Evolutionary conservation across 208 protist species (phyloP).

Genomic region (Vickermania spadyakhi): DNA sequence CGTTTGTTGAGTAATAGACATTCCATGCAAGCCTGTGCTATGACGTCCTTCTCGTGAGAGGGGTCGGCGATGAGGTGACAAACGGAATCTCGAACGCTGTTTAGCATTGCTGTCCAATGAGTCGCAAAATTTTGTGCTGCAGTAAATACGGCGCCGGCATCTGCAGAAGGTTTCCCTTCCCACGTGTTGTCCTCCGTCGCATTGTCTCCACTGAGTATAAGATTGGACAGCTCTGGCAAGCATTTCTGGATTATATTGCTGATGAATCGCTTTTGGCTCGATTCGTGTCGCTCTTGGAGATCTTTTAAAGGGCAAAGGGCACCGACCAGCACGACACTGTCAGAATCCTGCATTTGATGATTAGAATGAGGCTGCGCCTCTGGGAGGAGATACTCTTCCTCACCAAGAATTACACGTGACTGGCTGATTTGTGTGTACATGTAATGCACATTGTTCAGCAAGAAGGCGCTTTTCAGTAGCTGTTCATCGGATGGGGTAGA

Average conservation of each 20-base stretch:
- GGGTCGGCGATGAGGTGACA: constrained; percentile 24
- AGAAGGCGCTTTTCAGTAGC: constrained; percentile 17
- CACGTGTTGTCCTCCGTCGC: too few species aligned
- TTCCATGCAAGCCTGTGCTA: constrained; percentile 75
- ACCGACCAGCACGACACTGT: too few species aligned
- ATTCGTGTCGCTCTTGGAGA: constrained; percentile 10
- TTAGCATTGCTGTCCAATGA: constrained; percentile 43
- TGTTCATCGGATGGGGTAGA: neutral
- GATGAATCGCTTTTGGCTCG: constrained; percentile 24
- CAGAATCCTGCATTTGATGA: too few species aligned
- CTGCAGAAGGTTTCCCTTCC: too few species aligned
- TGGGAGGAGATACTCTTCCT: neutral
- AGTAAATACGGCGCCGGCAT: constrained; percentile 18
- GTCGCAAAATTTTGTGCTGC: constrained; percentile 47
- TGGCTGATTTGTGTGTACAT: constrained; percentile 5
- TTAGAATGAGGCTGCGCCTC: too few species aligned
- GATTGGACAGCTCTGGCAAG: constrained; percentile 35
- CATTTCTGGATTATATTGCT: constrained; percentile 24
- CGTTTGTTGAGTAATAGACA: constrained; percentile 67
- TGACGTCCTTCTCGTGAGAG: constrained; percentile 35
- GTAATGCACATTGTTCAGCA: constrained; percentile 43
- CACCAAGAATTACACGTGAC: neutral
- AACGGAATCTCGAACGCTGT: constrained; percentile 26
- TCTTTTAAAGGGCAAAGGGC: neutral
- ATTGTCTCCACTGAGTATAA: too few species aligned